Percentiles rank a stretch among this genome's conserved stretches.
These are phyloP conservation scores for Geotrichum histeridarum DNA, from an alignment of 1,139 yeast species.

Conservation along the genomic window DNA sequence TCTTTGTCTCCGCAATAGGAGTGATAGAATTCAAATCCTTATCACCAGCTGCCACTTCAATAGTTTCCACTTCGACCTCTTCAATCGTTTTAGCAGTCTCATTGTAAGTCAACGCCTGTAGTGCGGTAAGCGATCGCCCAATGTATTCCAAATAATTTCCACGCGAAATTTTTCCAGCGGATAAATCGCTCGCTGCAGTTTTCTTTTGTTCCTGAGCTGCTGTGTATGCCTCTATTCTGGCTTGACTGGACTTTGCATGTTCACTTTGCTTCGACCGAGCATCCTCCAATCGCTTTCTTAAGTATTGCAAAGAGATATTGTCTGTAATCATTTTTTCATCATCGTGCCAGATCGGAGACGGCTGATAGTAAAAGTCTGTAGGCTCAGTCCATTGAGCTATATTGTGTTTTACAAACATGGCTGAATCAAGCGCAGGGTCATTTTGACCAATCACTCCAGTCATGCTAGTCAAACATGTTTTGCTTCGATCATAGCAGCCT, in stretches of 20 bases:
- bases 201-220: conserved; percentile 29
- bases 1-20: conserved; percentile 32
- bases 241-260: conserved; percentile 33
- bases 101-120: conserved; percentile 62
- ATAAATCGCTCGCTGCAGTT: conserved; percentile 22
- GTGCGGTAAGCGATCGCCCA: conserved; percentile 48
- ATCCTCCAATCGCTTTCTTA: conserved; percentile 55
- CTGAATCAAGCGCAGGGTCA: conserved; percentile 68
- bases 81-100: conserved; percentile 69
- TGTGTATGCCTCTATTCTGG: conserved; percentile 30
- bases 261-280: conserved; percentile 29
- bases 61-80: conserved; percentile 86
- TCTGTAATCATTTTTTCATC: conserved; percentile 69
- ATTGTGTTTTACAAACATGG: conserved; percentile 92
- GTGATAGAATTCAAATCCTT: conserved; percentile 38
- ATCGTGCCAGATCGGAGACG: conserved; percentile 95
- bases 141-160: conserved; percentile 45
- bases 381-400: conserved; percentile 77
- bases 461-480: conserved; percentile 50
- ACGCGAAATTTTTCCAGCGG: conserved; percentile 22
- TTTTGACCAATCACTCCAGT: conserved; percentile 64
- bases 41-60: conserved; percentile 80
- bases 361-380: conserved; percentile 73
- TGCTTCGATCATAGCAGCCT: conserved; percentile 50
- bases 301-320: conserved; percentile 58